Base-by-base conservation (phyloP, 129 eudicot species). In the Mikania micrantha region DNA sequence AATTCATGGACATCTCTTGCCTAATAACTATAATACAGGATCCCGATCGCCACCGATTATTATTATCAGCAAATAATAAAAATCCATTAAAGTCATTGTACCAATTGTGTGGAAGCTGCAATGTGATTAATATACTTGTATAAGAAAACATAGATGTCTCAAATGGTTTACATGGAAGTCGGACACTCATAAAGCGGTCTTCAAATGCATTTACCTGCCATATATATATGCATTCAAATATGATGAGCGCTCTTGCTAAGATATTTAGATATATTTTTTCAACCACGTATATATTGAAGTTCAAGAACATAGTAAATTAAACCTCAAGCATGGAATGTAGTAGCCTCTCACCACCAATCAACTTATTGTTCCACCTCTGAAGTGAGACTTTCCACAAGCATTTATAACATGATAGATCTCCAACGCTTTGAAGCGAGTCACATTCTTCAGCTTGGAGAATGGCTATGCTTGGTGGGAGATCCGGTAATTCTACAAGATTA, bases 301-400 rank as follows among this genome's bases (percentile, higher is more conserved):
- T 28, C 13, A 28, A 47, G 42, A 15, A 48, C 20, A 29, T 19
- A 9, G 16, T 32, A 57, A 1, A 15, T 44, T n/a, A 32, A n/a
- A n/a, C 72, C 72, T 67, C 44, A 67, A 67, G 31, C 61, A 67
- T 32, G 31, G 72, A 29, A 48, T 19, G 47, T 34, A 16, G 34
- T 20, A 48, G 2, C 24, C 20, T 49, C 2, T 11, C 32, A 10
- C 20, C 3, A 17, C 4, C 47, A 17, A 3, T 32, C 31, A 66
- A 29, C 49, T 66, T n/a, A n/a, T n/a, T 66, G 0, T 13, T 0
- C 1, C 8, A 3, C 21, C 20, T 3, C 19, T 12, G 0, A 47
- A 67, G 21, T 48, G 72, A 67, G 20, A 67, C 72, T 12, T 67
- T 67, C 47, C 72, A 67, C 32, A 49, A 34, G 61, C 72, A 32